Evolutionary conservation across 306 rosid genomes (phyloP), one percentile per base, ranked within the genome.

Genomic region (Myrica gale): DNA sequence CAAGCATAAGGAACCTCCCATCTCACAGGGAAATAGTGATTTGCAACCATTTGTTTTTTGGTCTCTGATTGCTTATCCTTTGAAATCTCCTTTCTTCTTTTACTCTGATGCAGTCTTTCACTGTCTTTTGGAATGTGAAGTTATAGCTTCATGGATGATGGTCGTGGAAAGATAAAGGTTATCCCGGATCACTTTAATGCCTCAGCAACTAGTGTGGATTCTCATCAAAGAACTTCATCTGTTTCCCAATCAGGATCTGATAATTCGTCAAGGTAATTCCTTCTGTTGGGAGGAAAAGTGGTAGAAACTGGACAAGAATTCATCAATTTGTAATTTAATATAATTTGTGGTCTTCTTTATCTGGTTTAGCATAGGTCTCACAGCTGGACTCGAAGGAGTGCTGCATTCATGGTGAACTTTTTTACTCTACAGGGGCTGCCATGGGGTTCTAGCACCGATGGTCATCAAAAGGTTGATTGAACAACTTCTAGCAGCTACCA

Each of bases 131-230:
- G 56, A 85, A 79, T 69, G 37, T 74, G 73, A 70, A 56, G 12
- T 57, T 54, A 73, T 65, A 41, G 76, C 78, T 87, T 83, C 78
- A 90, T 95, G 97, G 99, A 95, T 88, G 97, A 89, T 82, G 61
- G 85, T 60, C 84, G 79, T 76, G 74, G 87, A 13, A 95, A 80
- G 80, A 56, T 92, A 84, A 92, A 89, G 85, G 75, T 95, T 63
- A 83, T 90, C 71, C 86, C 83, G 41, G 88, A 89, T 81, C 97
- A 95, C 81, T 95, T 95, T 82, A 87, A 82, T 82, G 73, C 85
- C 82, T 81, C 93, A 72, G 52, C 83, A 13, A 72, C 88, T 16
- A 83, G 69, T 39, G 72, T 45, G 20, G 90, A 88, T 72, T 87
- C 93, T 81, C 72, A 75, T 56, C 83, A 79, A 53, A 76, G 73